These are phyloP conservation scores for Diospyros kaki DNA, from an alignment of 148 eudicot species.

Conservation along the genomic window DNA sequence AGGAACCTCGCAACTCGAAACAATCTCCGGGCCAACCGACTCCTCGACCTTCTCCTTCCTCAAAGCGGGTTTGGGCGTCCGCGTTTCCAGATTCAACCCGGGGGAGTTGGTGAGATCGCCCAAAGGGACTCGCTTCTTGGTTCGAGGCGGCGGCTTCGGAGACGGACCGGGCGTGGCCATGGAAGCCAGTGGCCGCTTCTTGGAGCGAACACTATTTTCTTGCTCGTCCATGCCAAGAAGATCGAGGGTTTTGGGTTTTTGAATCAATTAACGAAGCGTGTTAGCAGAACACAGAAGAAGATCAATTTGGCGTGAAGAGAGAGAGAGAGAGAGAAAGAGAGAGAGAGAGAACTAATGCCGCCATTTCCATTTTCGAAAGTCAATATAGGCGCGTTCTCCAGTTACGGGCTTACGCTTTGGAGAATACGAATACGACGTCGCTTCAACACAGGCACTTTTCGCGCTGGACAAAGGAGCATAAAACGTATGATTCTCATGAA, in stretches of 20 bases:
- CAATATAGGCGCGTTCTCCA: too few species aligned
- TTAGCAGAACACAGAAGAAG: too few species aligned
- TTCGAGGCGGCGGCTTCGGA: constrained; percentile 3
- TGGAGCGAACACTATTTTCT: constrained; percentile 10
- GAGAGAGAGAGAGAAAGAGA: too few species aligned
- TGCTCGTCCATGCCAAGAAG: constrained; percentile 12
- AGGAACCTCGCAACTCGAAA: not conserved
- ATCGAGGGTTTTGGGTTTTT: not conserved
- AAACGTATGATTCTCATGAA: too few species aligned
- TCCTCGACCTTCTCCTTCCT: constrained; percentile 8
- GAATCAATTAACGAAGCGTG: constrained; percentile 4
- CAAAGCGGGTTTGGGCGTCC: constrained; percentile 5
- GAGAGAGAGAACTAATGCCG: too few species aligned
- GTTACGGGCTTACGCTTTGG: too few species aligned
- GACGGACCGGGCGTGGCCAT: constrained; percentile 3
- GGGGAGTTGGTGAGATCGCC: constrained; percentile 36
- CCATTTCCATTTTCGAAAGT: too few species aligned
- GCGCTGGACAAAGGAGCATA: too few species aligned
- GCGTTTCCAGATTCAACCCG: constrained; percentile 9
- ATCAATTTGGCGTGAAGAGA: too few species aligned
- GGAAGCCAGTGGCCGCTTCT: constrained; percentile 27
- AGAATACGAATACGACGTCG: too few species aligned
- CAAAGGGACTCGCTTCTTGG: constrained; percentile 34
- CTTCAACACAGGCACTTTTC: too few species aligned
- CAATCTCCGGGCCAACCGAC: constrained; percentile 2